A percentile compares a stretch with the other conserved stretches of the same genome.
Evolutionary conservation across 306 rosid species (phyloP).

Genomic region (Casuarina cunninghamiana): DNA sequence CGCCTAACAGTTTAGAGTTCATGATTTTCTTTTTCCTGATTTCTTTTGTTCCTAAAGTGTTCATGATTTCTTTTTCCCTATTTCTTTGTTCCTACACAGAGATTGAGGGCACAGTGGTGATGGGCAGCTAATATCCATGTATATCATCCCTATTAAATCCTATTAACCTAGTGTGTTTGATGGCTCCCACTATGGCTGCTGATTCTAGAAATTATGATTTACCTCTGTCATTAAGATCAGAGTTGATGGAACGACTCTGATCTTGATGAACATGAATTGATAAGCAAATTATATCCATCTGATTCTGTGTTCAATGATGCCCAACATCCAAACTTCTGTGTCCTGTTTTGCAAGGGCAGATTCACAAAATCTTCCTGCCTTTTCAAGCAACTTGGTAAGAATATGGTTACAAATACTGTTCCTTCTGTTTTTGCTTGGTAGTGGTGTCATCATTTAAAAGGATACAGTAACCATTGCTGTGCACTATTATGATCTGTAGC

Average conservation of each 20-base stretch:
- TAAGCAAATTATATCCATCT: conserved; percentile 25
- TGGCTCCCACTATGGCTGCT: conserved; percentile 20
- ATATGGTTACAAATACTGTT: conserved; percentile 17
- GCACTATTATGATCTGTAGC: too few species aligned
- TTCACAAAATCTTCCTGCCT: conserved; percentile 31
- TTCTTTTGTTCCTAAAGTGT: not conserved
- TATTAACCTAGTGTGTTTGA: too few species aligned
- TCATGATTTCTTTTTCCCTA: conserved; percentile 13
- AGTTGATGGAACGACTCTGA: conserved; percentile 31
- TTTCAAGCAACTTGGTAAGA: conserved; percentile 43
- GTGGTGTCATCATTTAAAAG: not conserved
- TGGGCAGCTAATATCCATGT: conserved; percentile 34
- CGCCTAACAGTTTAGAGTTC: conserved; percentile 9
- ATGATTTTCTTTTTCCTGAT: too few species aligned
- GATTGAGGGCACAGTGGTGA: conserved; percentile 30
- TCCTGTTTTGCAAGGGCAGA: conserved; percentile 43
- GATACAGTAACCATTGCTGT: too few species aligned
- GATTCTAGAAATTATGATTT: conserved; percentile 37
- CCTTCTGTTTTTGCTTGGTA: conserved; percentile 13
- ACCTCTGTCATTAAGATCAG: conserved; percentile 35
- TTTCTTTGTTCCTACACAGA: conserved; percentile 26
- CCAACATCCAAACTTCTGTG: conserved; percentile 32
- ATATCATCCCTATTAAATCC: too few species aligned
- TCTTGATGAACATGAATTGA: conserved; percentile 39
- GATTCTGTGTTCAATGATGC: conserved; percentile 34